These are phyloP conservation scores for Cyberlindnera amylophila DNA, from an alignment of 805 yeast genomes.

Conservation along the genomic window DNA sequence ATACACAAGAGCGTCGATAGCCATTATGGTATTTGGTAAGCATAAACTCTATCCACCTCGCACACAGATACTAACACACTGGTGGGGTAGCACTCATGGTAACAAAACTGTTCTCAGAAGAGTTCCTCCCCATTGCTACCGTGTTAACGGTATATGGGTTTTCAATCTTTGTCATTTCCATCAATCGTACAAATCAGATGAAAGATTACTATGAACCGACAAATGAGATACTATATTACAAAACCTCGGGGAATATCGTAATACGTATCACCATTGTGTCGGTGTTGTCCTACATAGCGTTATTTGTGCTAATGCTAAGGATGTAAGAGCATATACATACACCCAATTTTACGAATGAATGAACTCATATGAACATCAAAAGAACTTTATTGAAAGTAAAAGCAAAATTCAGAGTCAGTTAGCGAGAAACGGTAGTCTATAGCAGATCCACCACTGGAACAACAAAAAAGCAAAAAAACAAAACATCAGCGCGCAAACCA, in stretches of 20 bases:
- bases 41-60: background rate
- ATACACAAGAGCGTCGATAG: conserved; percentile 67
- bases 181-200: conserved; percentile 31
- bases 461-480: background rate
- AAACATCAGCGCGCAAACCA: background rate
- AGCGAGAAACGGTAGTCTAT: too few species aligned
- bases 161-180: conserved; percentile 37
- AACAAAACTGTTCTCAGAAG: conserved; percentile 58
- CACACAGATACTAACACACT: conserved; percentile 1
- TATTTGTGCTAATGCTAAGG: conserved; percentile 47
- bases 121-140: conserved; percentile 64
- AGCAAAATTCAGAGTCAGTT: background rate
- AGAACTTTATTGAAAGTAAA: too few species aligned
- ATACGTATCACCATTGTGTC: conserved; percentile 49
- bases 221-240: conserved; percentile 38
- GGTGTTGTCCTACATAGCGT: conserved; percentile 44
- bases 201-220: conserved; percentile 37
- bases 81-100: conserved; percentile 52
- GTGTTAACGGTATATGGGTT: conserved; percentile 61
- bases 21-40: conserved; percentile 52
- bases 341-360: background rate
- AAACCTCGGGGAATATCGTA: conserved; percentile 61
- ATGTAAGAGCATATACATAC: too few species aligned
- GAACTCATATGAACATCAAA: background rate
- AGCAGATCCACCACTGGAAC: too few species aligned